A percentile compares a stretch with the other conserved stretches of the same genome.
phyloP scores from a whole-genome alignment of 352 stramenopile species.

The Globisporangium spiculum region DNA sequence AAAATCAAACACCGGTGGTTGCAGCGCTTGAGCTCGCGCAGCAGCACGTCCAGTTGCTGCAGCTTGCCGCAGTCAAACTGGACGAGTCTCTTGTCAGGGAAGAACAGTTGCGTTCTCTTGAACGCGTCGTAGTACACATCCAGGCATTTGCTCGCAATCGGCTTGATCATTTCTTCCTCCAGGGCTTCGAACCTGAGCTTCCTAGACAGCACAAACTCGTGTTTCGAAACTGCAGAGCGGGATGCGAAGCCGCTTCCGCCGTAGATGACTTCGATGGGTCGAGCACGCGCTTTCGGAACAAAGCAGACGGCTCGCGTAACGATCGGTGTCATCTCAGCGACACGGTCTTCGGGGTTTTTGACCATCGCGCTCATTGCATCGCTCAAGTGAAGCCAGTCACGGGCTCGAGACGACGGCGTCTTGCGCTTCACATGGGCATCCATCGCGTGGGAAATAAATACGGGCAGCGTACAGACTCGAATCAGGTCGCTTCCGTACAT shows the following conservation, averaged over 20 bases:
- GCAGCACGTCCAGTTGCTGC: constrained; percentile 86
- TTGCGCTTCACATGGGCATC: constrained; percentile 45
- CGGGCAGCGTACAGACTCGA: constrained; percentile 44
- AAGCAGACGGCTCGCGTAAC: constrained; percentile 72
- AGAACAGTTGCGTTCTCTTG: constrained; percentile 89
- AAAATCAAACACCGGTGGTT: constrained; percentile 95
- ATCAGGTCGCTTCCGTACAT: constrained; percentile 50
- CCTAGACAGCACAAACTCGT: constrained; percentile 37
- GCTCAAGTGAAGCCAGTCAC: constrained; percentile 25
- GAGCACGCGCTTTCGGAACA: constrained; percentile 64
- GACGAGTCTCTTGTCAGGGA: constrained; percentile 97
- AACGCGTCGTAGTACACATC: constrained; percentile 54
- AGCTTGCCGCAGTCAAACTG: constrained; percentile 97
- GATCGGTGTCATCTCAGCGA: constrained; percentile 38
- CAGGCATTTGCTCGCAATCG: constrained; percentile 38
- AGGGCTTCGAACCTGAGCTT: constrained; percentile 24
- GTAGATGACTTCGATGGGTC: constrained; percentile 34
- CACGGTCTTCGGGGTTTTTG: constrained; percentile 34
- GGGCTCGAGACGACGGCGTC: not conserved
- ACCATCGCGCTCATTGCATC: constrained; percentile 52
- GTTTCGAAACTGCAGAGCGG: not conserved
- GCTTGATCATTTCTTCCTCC: constrained; percentile 19
- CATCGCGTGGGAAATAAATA: constrained; percentile 75
- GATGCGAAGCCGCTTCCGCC: constrained; percentile 36
- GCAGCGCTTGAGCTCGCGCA: constrained; percentile 94